Evolutionary conservation across 1,284 basidiomycete species (phyloP).

Genomic region (Microbotryum saponariae): DNA sequence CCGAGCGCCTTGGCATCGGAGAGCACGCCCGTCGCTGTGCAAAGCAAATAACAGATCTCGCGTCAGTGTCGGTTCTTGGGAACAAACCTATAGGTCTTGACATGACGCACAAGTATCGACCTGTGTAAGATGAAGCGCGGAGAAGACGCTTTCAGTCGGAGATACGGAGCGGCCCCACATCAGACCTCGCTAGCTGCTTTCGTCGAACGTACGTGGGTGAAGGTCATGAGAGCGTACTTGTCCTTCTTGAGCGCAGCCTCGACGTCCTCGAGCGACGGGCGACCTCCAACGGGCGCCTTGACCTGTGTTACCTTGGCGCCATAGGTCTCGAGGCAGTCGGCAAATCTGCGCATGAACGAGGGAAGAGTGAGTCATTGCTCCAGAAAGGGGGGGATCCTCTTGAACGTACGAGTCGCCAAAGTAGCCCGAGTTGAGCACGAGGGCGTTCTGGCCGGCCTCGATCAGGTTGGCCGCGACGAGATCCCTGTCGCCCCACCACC

Average conservation of each 20-base stretch:
- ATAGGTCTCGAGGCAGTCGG: conserved; percentile 64
- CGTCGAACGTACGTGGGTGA: conserved; percentile 67
- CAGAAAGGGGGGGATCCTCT: neutral
- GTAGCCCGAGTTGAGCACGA: conserved; percentile 74
- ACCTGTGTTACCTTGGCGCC: conserved; percentile 84
- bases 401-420: conserved; percentile 73
- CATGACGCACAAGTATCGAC: conserved; percentile 34
- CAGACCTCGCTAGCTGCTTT: too few species aligned
- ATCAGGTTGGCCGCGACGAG: conserved; percentile 75
- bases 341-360: conserved; percentile 13
- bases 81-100: neutral
- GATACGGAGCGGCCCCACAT: too few species aligned
- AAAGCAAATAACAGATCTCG: neutral
- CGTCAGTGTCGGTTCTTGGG: neutral
- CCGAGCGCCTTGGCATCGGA: conserved; percentile 75
- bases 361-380: neutral
- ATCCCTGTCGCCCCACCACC: conserved; percentile 49
- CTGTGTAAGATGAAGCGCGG: too few species aligned
- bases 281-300: conserved; percentile 70
- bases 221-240: conserved; percentile 81
- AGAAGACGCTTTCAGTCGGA: too few species aligned
- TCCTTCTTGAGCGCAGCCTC: conserved; percentile 66
- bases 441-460: conserved; percentile 65
- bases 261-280: conserved; percentile 57
- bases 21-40: conserved; percentile 57